Conservation (phyloP, 179 eudicot genomes). For the Spinacia oleracea region DNA sequence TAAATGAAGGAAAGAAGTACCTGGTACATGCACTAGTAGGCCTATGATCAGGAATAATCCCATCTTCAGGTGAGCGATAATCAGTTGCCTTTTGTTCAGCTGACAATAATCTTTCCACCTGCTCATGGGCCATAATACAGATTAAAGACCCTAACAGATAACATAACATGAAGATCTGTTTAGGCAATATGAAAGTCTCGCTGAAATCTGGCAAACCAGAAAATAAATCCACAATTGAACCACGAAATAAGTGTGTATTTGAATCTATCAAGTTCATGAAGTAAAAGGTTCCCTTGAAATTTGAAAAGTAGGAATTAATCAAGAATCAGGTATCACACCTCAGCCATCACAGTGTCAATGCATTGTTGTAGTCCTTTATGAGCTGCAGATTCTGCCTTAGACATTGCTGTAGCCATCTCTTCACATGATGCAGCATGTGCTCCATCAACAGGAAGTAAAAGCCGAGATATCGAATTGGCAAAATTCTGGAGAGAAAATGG, state of each 20-base stretch:
- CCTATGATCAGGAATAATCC: constrained; percentile 87
- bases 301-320: constrained; percentile 5
- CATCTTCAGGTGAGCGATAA: constrained; percentile 92
- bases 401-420: constrained; percentile 95
- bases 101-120: constrained; percentile 92
- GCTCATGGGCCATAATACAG: constrained; percentile 21
- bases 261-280: constrained; percentile 1
- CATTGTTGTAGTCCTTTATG: constrained; percentile 98
- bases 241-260: neutral
- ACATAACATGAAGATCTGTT: neutral
- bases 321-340: constrained; percentile 52
- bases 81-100: constrained; percentile 95
- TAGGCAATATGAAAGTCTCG: neutral
- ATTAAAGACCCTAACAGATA: constrained; percentile 9
- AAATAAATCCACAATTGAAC: neutral
- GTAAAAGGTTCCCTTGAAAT: neutral
- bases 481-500: constrained; percentile 55
- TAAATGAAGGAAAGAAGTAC: constrained; percentile 25
- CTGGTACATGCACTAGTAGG: constrained; percentile 93
- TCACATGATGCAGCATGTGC: constrained; percentile 97
- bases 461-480: constrained; percentile 85
- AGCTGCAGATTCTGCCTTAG: constrained; percentile 92
- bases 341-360: constrained; percentile 98
- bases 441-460: constrained; percentile 88
- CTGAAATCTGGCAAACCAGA: neutral